Conservation (phyloP, 129 eudicot species). For the Scalesia atractyloides region DNA sequence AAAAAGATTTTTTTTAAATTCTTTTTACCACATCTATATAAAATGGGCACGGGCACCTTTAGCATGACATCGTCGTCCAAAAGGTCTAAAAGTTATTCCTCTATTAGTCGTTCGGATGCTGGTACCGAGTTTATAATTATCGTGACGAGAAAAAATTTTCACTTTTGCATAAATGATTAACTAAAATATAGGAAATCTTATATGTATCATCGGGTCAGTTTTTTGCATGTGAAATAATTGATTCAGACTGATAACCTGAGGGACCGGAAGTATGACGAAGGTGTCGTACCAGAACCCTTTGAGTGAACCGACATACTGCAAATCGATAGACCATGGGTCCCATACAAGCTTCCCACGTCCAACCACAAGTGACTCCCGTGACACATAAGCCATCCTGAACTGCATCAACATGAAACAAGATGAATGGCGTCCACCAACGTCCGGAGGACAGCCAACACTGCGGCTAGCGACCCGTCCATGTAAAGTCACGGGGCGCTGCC, state of each 20-base stretch:
- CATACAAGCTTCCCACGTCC: constrained; percentile 98
- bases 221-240: not conserved
- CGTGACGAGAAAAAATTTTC: no score
- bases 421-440: constrained; percentile 81
- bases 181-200: no score
- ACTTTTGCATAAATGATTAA: no score
- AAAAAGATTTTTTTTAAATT: no score
- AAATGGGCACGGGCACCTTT: no score
- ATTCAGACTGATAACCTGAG: constrained; percentile 57
- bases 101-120: no score
- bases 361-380: constrained; percentile 85
- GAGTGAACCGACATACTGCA: constrained; percentile 69
- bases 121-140: no score
- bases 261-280: constrained; percentile 90
- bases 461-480: constrained; percentile 83
- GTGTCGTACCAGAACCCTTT: constrained; percentile 89
- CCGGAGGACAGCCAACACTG: constrained; percentile 57
- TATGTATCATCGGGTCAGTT: not conserved
- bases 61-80: no score
- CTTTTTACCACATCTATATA: no score
- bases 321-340: constrained; percentile 66
- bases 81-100: no score
- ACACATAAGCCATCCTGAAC: constrained; percentile 87
- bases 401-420: constrained; percentile 72
- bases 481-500: constrained; percentile 77